phyloP scores from a whole-genome alignment of 179 eudicot genomes.

The Vitellaria paradoxa region DNA sequence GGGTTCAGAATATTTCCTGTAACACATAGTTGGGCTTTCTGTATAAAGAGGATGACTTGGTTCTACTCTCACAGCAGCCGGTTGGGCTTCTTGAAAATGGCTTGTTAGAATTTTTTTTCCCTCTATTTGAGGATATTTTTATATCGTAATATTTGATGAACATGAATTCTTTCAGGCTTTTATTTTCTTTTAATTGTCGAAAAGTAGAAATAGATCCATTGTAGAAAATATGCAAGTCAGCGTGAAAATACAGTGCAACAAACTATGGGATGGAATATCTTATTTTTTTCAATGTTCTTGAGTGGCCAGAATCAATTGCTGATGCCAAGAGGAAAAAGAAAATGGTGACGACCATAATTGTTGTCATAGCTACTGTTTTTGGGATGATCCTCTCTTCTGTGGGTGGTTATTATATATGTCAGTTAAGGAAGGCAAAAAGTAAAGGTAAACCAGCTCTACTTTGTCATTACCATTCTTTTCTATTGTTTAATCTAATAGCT shows the following conservation, averaged over 20 bases:
- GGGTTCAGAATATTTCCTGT: neutral
- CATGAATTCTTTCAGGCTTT: too few species aligned
- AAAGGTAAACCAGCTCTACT: constrained; percentile 17
- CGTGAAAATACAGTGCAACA: neutral
- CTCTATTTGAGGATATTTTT: neutral
- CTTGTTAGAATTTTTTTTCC: neutral
- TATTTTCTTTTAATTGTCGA: too few species aligned
- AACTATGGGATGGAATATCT: neutral
- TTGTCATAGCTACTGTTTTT: constrained; percentile 12
- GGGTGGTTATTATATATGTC: constrained; percentile 7
- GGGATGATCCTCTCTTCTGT: constrained; percentile 16
- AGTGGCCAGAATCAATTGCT: constrained; percentile 17
- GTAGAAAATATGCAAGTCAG: too few species aligned
- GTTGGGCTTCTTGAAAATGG: neutral
- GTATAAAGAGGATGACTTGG: neutral
- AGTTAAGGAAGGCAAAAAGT: constrained; percentile 4
- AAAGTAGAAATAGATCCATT: neutral
- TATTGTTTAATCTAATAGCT: neutral
- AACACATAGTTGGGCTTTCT: neutral
- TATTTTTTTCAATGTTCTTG: neutral
- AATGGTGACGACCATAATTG: neutral
- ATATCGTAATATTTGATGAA: too few species aligned
- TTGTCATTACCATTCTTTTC: neutral
- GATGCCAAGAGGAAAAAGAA: constrained; percentile 16
- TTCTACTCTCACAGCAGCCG: neutral